These are phyloP conservation scores for Peronosclerospora sorghi DNA, from an alignment of 352 stramenopile genomes.

Conservation along the genomic window DNA sequence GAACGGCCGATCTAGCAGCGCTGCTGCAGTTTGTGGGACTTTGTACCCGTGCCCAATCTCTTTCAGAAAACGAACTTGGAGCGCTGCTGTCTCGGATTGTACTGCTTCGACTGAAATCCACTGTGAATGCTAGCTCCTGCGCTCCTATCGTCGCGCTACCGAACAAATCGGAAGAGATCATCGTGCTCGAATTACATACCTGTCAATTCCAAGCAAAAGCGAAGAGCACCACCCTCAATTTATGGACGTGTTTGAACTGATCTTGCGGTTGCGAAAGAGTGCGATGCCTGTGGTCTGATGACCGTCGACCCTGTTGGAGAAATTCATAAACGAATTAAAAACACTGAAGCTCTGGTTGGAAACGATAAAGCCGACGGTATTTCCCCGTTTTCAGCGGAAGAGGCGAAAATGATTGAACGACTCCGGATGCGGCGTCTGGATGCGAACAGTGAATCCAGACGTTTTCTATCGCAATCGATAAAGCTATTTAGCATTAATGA, in stretches of 20 bases:
- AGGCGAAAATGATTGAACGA: slow-evolving; percentile 25
- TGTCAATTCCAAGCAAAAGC: slow-evolving; percentile 12
- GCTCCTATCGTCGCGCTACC: slow-evolving; percentile 52
- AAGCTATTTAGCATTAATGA: slow-evolving; percentile 50
- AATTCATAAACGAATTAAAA: slow-evolving; percentile 21
- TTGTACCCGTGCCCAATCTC: slow-evolving; percentile 33
- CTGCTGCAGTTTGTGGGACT: slow-evolving; percentile 82
- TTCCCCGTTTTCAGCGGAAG: slow-evolving; percentile 18
- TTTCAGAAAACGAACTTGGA: slow-evolving; percentile 51
- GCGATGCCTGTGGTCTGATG: slow-evolving; percentile 56
- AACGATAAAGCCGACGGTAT: slow-evolving; percentile 11
- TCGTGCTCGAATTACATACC: slow-evolving; percentile 35
- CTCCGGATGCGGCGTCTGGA: slow-evolving; percentile 11
- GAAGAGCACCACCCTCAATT: slow-evolving; percentile 28
- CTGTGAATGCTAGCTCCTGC: slow-evolving; percentile 31
- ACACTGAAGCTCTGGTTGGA: slow-evolving; percentile 1
- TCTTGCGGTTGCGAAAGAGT: slow-evolving; percentile 81
- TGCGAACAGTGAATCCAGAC: slow-evolving; percentile 2
- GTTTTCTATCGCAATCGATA: slow-evolving; percentile 30
- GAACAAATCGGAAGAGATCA: slow-evolving; percentile 43
- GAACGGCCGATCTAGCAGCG: slow-evolving; percentile 71
- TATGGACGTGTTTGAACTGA: slow-evolving; percentile 85
- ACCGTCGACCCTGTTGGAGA: slow-evolving; percentile 34
- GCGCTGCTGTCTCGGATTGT: slow-evolving; percentile 69
- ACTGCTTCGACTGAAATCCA: slow-evolving; percentile 78